Evolutionary conservation across 2,329 filamentous ascomycete species (phyloP).

Genomic region (Rhinocladiella similis): DNA sequence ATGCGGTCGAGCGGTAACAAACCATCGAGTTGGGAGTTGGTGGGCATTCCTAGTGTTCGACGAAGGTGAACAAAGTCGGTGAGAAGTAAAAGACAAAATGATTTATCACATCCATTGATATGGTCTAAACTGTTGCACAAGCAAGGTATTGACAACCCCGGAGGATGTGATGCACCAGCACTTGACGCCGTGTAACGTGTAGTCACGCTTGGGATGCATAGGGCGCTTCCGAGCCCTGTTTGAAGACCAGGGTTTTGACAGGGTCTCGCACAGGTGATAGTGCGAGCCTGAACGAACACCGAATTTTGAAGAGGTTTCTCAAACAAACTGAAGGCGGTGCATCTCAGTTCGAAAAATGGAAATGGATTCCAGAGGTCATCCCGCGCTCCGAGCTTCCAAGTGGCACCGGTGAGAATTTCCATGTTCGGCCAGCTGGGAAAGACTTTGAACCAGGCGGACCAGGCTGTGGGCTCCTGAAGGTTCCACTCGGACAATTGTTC

Average conservation of each 20-base stretch:
- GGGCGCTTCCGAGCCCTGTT: slow-evolving; percentile 7
- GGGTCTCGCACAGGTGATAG: not conserved
- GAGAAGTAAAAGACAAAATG: slow-evolving; percentile 5
- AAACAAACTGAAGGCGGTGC: not conserved
- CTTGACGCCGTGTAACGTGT: slow-evolving; percentile 18
- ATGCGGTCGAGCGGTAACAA: too few species aligned
- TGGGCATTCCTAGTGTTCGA: not conserved
- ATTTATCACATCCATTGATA: not conserved
- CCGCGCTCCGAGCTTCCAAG: slow-evolving; percentile 1
- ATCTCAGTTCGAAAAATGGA: not conserved
- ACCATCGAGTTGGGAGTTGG: too few species aligned
- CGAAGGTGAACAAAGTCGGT: slow-evolving; percentile 15
- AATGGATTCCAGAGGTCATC: not conserved
- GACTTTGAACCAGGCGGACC: not conserved
- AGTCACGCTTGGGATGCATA: slow-evolving; percentile 4
- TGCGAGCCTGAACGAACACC: too few species aligned
- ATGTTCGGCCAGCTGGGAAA: slow-evolving; percentile 9
- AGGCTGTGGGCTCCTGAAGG: not conserved
- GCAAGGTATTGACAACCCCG: slow-evolving; percentile 17
- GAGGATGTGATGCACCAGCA: slow-evolving; percentile 14
- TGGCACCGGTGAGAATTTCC: slow-evolving; percentile 26
- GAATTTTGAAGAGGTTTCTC: not conserved
- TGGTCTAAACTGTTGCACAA: not conserved
- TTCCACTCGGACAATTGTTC: not conserved
- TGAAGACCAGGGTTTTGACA: not conserved